Base-by-base conservation (phyloP, 768 basidiomycete species). In the Leccinum sublutescens region DNA sequence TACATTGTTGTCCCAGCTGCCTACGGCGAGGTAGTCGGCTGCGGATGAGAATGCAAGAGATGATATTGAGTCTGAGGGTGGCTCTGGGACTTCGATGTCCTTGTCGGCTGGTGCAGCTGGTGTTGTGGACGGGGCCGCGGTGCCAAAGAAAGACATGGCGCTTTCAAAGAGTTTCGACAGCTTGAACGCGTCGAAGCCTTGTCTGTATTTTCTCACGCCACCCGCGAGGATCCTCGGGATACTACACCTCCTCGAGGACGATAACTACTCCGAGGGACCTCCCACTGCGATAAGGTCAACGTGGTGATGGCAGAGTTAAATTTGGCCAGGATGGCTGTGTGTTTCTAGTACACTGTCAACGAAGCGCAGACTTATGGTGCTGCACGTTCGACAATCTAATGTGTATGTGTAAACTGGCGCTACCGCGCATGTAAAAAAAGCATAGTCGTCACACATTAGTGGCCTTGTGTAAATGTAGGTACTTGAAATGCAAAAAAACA, bases 1-100 rank as follows among this genome's bases (percentile, higher is more conserved):
- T 64, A 94, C 95, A 74, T 91, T 91, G 70, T 93, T 95, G 69
- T 92, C 91, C 96, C 96, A 98, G 65, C 88, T 90, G 56, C 86
- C 94, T 12, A 95, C 95, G 9, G 95, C 94, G 25, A 98, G 82
- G 69, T 92, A 91, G 69, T 96, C 93, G 9, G 89, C 89, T 17
- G 85, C 87, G 6, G 89, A 84, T 0, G 91, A 94, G 76, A 95
- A 98, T 1, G 89, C 76, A 53, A 98, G 74, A 2, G 86, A 84
- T 2, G 93, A 95, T 61, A 96, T 91, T 12, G 92, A 93, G 71
- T 98, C 96, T 9, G 84, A 71, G 4, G 93, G 93, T 0, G 91
- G 88, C 58, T 94, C 88, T 6, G 79, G 71, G 51, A 96, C 83
- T 65, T 94, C 92, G 57, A 93, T 78, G 71, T 95, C 93, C 73